phyloP scores from a whole-genome alignment of 345 rosid species.

The Barbarea vulgaris region DNA sequence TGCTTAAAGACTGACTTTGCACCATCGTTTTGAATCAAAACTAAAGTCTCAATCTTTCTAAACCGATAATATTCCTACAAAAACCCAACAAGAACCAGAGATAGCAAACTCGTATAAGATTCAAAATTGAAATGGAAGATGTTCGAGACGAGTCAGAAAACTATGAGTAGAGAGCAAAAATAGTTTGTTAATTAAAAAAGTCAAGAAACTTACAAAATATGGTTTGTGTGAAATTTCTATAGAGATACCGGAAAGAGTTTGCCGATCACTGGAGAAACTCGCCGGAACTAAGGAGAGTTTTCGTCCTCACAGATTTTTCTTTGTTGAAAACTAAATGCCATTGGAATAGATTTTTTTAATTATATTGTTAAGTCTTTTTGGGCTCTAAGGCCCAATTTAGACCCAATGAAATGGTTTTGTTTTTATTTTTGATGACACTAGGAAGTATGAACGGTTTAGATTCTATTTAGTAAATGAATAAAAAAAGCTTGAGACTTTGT shows the following conservation, averaged over 20 bases:
- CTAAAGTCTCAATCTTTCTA: neutral
- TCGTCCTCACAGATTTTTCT: conserved; percentile 37
- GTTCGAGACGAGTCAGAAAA: neutral
- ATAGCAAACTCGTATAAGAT: conserved; percentile 8
- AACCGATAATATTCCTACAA: neutral
- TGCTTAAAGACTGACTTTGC: conserved; percentile 54
- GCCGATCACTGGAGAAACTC: conserved; percentile 28
- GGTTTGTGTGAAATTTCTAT: neutral
- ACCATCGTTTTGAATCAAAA: conserved; percentile 41
- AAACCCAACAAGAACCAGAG: conserved; percentile 27
- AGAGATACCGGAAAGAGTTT: neutral
- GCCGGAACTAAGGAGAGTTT: conserved; percentile 32
- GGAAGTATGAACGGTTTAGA: neutral
- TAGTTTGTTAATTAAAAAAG: neutral
- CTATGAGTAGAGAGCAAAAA: neutral
- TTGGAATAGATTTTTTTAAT: neutral
- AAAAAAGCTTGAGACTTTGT: no score
- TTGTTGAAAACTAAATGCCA: neutral
- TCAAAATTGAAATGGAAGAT: neutral
- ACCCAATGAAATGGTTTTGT: neutral
- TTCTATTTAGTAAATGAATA: no score
- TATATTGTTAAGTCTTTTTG: neutral
- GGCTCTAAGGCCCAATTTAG: neutral
- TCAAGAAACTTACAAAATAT: neutral
- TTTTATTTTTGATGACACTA: neutral